Base-by-base conservation (phyloP, 2,329 filamentous ascomycete species). In the Torrubiellomyces zombiae region DNA sequence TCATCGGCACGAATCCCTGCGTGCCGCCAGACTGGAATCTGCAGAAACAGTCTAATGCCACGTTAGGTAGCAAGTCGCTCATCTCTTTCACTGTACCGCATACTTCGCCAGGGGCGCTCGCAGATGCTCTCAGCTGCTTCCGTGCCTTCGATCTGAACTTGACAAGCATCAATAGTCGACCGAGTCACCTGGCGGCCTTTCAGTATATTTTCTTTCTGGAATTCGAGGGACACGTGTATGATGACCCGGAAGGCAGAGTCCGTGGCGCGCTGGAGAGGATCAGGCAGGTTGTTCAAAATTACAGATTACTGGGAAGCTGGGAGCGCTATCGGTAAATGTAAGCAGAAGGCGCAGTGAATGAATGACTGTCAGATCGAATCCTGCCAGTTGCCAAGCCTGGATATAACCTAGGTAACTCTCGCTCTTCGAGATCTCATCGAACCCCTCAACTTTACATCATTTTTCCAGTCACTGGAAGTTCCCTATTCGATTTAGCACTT, bases 161-260 rank as follows among this genome's bases (percentile, higher is more conserved):
- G 37, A 94, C 85, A 16, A 86, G 76, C 47, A 92, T 95, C 49
- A 85, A 83, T 45, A 83, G 79, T 36, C 56, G 86, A 34, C 86
- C 86, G 5, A 83, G 79, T 39, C 65, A 78, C 28, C 57, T 65
- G 19, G 55, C 58, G 37, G 70, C 77, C 12, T 95, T 92, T 68
- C 74, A 91, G 46, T 95, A 95, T 53, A 67, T 94, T 18, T 94
- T 95, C 55, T 85, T 95, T 44, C 74, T 94, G 16, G 86, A 95
- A 57, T 83, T 92, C 39, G 67, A 77, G 45, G 75, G 77, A 2
- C 63, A 69, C 45, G 50, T 37, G 30, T 32, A 44, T 26, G 38
- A 48, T 12, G 68, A 69, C 38, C 56, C 58, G 3, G 58, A 63
- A 26, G 64, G 60, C 4, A 57, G 59, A 32, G 73, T 83, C 10